Percentiles rank a stretch among this genome's conserved stretches.
Evolutionary conservation across 1,139 yeast genomes (phyloP).

Genomic region (Barnettozyma hawaiiensis): DNA sequence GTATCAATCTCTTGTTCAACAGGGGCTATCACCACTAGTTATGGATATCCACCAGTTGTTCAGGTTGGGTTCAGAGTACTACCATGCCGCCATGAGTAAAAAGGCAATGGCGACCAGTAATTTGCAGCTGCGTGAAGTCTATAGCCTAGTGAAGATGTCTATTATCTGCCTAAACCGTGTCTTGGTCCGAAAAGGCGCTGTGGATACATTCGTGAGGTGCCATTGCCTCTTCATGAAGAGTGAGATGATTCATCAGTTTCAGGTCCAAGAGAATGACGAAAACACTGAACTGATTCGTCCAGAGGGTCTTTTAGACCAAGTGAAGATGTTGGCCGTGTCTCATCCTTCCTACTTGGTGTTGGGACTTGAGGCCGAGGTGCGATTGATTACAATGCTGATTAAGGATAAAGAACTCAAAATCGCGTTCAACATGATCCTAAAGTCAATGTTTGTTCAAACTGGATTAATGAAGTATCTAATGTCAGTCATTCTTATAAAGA

Average conservation of each 20-base stretch:
- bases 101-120: background rate
- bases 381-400: background rate
- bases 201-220: conserved; percentile 8
- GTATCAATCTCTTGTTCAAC: too few species aligned
- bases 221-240: conserved; percentile 11
- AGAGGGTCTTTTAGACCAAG: conserved; percentile 6
- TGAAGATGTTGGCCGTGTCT: background rate
- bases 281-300: conserved; percentile 3
- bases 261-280: background rate
- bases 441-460: background rate
- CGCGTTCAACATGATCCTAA: conserved; percentile 6
- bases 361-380: conserved; percentile 5
- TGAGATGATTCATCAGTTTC: conserved; percentile 6
- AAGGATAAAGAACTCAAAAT: conserved; percentile 1
- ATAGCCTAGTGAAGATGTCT: conserved; percentile 17
- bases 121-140: conserved; percentile 17
- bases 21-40: too few species aligned
- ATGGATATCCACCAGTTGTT: conserved; percentile 6
- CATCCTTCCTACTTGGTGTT: conserved; percentile 2
- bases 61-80: conserved; percentile 7
- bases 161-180: conserved; percentile 13
- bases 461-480: conserved; percentile 4
- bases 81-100: background rate
- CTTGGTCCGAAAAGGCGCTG: conserved; percentile 8
- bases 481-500: background rate